Evolutionary conservation across 805 yeast genomes (phyloP), one percentile per base, ranked within the genome.

Genomic region (Nakazawaea peltata): DNA sequence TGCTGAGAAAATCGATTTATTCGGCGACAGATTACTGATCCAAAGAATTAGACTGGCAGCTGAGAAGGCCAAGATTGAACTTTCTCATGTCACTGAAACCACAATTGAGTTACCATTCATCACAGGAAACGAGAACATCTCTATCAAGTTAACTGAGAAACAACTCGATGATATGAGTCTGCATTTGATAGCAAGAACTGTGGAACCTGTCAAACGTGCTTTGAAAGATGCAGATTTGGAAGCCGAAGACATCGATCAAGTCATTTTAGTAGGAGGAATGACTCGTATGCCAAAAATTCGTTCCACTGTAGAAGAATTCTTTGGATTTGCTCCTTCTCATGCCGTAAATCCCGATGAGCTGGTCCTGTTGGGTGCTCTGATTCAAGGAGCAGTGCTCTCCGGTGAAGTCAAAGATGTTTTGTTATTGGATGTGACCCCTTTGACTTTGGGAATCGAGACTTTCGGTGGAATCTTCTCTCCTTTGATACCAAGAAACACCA

Each of bases 341-440:
- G 77, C 90, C 36, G 95, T 87, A 51, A 87, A 87, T 77, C 97
- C 97, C 33, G 94, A 83, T 56, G 94, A 83, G 69, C 94, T 94
- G 32, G 94, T 83, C 42, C 92, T 94, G 48, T 77, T 87, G 64
- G 97, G 97, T 67, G 97, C 97, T 45, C 96, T 96, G 40, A 88
- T 87, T 51, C 97, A 87, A 69, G 97, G 96, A 65, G 97, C 95
- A 53, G 94, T 87, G 44, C 70, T 87, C 45, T 82, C 94, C 41
- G 97, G 97, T 62, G 94, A 85, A 63, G 95, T 87, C 47, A 84
- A 83, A 58, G 95, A 87, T 56, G 95, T 87, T 46, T 73, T 87
- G 45, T 67, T 87, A 49, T 74, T 87, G 53, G 97, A 87, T 64
- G 94, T 83, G 37, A 82, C 92, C 30, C 94, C 94, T 43, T 69